A percentile compares a stretch with the other conserved stretches of the same genome.
These are phyloP conservation scores for Crassisporium funariophilum DNA, from an alignment of 768 basidiomycete species.

Conservation along the genomic window DNA sequence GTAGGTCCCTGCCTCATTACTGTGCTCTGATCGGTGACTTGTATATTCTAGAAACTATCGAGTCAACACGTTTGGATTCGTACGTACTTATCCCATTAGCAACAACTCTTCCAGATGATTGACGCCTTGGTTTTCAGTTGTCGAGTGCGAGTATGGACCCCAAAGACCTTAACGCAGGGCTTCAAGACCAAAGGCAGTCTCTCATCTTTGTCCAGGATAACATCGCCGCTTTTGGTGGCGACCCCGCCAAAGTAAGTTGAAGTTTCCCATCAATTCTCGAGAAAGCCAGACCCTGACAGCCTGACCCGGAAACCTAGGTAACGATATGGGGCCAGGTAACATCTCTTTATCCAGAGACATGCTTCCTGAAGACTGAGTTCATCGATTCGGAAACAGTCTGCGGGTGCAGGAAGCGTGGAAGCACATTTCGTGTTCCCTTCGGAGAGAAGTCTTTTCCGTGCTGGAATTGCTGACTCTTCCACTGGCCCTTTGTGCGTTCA, in stretches of 20 bases:
- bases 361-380: neutral
- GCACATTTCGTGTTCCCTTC: conserved; percentile 49
- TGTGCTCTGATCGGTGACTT: neutral
- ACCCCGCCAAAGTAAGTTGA: conserved; percentile 49
- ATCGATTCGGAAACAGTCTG: conserved; percentile 50
- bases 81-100: conserved; percentile 25
- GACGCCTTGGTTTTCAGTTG: conserved; percentile 31
- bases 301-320: too few species aligned
- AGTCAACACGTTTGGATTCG: conserved; percentile 60
- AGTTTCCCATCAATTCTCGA: neutral
- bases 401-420: conserved; percentile 53
- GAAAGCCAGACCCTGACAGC: neutral
- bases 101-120: neutral
- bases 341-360: neutral
- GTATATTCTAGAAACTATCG: conserved; percentile 49
- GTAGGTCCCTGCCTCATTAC: conserved; percentile 26
- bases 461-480: conserved; percentile 53
- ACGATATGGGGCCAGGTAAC: conserved; percentile 60
- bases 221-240: conserved; percentile 65
- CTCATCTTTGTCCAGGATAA: conserved; percentile 67
- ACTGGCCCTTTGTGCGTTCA: conserved; percentile 54
- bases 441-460: conserved; percentile 43
- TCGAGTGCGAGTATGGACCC: conserved; percentile 46
- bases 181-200: conserved; percentile 61
- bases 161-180: conserved; percentile 58